A percentile compares a stretch with the other conserved stretches of the same genome.
phyloP scores from a whole-genome alignment of 129 eudicot genomes.

The Flaveria brownii region DNA sequence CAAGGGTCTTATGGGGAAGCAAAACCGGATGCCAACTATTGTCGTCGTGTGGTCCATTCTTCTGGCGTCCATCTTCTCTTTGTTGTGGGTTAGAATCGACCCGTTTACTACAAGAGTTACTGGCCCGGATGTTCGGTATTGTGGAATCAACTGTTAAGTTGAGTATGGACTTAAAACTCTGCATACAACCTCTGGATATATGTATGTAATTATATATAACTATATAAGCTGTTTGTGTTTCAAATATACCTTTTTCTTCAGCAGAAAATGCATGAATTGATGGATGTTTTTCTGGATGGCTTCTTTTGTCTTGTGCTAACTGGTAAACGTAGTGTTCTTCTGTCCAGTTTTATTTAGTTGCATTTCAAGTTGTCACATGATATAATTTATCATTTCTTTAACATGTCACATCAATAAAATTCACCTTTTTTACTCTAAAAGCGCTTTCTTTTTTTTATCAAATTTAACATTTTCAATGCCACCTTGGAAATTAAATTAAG shows the following conservation, averaged over 20 bases:
- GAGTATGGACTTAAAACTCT: neutral
- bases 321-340: no score
- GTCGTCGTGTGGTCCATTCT: slow-evolving; percentile 48
- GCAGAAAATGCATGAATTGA: neutral
- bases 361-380: no score
- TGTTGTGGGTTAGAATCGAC: slow-evolving; percentile 48
- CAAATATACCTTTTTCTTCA: neutral
- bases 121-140: slow-evolving; percentile 41
- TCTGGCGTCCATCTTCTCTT: slow-evolving; percentile 45
- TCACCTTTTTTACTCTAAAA: no score
- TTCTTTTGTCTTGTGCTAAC: neutral
- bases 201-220: neutral
- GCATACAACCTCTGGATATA: neutral
- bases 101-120: slow-evolving; percentile 45
- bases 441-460: no score
- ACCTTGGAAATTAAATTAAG: no score
- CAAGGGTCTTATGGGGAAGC: slow-evolving; percentile 49
- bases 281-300: neutral
- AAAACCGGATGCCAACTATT: slow-evolving; percentile 45
- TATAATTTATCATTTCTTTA: no score
- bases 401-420: no score
- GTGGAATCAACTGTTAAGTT: slow-evolving; percentile 44
- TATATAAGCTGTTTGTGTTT: slow-evolving; percentile 1
- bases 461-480: no score
- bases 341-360: no score